These are phyloP conservation scores for Clavispora fructus DNA, from an alignment of 805 yeast species.

Conservation along the genomic window DNA sequence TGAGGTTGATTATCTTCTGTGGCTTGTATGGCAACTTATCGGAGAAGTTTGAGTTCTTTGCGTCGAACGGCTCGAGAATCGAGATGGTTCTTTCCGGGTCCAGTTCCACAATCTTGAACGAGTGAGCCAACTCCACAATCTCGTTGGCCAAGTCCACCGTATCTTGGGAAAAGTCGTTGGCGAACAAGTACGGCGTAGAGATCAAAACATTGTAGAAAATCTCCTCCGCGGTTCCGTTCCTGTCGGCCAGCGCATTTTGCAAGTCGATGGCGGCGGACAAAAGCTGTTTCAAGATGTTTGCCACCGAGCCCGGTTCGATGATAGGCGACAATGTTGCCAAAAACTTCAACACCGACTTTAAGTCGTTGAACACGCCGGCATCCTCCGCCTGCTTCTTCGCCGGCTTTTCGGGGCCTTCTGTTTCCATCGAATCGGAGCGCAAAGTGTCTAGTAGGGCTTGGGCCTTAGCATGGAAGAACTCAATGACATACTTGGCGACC, in stretches of 20 bases:
- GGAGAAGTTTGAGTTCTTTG: conserved; percentile 23
- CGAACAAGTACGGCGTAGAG: conserved; percentile 59
- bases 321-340: conserved; percentile 63
- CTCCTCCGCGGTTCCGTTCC: conserved; percentile 64
- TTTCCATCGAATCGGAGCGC: conserved; percentile 11
- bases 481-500: conserved; percentile 66
- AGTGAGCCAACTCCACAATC: conserved; percentile 42
- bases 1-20: conserved; percentile 42
- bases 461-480: conserved; percentile 59
- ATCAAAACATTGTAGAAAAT: conserved; percentile 57
- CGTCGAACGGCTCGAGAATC: conserved; percentile 34
- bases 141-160: conserved; percentile 36
- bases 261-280: conserved; percentile 52
- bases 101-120: conserved; percentile 26
- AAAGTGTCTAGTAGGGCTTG: conserved; percentile 47
- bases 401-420: conserved; percentile 5
- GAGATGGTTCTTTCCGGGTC: conserved; percentile 14
- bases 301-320: conserved; percentile 39
- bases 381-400: conserved; percentile 18
- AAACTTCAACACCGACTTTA: conserved; percentile 69
- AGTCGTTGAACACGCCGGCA: conserved; percentile 61
- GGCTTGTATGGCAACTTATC: conserved; percentile 45
- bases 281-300: conserved; percentile 47
- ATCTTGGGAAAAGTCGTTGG: conserved; percentile 32
- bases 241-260: conserved; percentile 33